Percentiles rank a stretch among this genome's conserved stretches.
These are phyloP conservation scores for Musa troglodytarum DNA, from an alignment of 176 grass and related monocot genomes.

Conservation along the genomic window DNA sequence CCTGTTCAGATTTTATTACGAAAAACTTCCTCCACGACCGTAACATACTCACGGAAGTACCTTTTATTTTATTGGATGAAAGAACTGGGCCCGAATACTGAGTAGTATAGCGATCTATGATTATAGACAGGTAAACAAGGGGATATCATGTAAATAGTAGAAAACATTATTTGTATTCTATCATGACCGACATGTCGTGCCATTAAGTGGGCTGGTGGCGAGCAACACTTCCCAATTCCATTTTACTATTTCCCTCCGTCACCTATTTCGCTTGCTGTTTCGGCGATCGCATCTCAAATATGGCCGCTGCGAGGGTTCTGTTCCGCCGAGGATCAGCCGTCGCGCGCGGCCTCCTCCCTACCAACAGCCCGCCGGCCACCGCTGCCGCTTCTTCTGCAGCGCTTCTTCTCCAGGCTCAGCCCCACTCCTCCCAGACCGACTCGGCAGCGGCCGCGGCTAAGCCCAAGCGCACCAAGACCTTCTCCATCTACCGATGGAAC, in stretches of 20 bases:
- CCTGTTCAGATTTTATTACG: too few relatives aligned
- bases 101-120: too few relatives aligned
- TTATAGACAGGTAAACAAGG: too few relatives aligned
- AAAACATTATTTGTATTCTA: too few relatives aligned
- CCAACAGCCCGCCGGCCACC: neutral
- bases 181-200: neutral
- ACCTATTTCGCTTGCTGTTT: neutral
- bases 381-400: neutral
- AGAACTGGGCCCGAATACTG: too few relatives aligned
- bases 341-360: slow-evolving; percentile 33
- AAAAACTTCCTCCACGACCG: too few relatives aligned
- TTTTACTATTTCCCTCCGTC: neutral
- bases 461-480: slow-evolving; percentile 45
- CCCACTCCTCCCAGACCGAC: slow-evolving; percentile 57
- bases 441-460: slow-evolving; percentile 6
- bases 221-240: neutral
- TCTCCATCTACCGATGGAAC: slow-evolving; percentile 98
- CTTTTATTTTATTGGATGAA: too few relatives aligned
- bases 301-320: slow-evolving; percentile 28
- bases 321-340: slow-evolving; percentile 41
- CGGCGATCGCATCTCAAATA: neutral
- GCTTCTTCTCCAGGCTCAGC: slow-evolving; percentile 50
- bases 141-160: too few relatives aligned
- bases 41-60: too few relatives aligned
- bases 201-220: neutral